Conservation (phyloP, 2,329 filamentous ascomycete species). For the Penicillium sp. region DNA sequence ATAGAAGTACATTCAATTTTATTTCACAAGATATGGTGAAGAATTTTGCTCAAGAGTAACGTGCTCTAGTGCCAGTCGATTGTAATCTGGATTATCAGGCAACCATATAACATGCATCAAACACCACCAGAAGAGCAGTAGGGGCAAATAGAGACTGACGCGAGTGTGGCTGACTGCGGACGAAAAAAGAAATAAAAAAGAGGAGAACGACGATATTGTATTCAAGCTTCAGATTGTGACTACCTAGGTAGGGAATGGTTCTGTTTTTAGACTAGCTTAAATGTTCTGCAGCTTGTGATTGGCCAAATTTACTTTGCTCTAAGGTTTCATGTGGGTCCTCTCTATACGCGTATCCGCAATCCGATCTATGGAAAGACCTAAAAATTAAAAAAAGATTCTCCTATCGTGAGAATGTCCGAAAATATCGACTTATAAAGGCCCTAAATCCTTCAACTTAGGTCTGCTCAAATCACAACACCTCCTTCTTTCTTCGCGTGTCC, state of each 20-base stretch:
- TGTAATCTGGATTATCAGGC: background rate
- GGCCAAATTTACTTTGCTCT: background rate
- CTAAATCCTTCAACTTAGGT: background rate
- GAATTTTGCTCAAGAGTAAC: no score
- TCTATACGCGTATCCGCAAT: slow-evolving; percentile 5
- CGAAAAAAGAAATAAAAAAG: background rate
- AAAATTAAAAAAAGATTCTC: background rate
- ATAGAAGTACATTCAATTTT: no score
- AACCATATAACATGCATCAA: background rate
- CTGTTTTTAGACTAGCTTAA: background rate
- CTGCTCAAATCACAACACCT: background rate
- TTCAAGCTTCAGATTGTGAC: background rate
- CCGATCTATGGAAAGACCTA: background rate
- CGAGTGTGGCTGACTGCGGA: background rate
- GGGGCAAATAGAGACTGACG: background rate
- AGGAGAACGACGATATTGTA: background rate
- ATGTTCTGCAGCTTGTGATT: background rate
- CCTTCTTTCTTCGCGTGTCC: background rate
- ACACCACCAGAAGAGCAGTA: background rate
- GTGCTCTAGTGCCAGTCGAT: no score
- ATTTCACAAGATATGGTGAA: no score
- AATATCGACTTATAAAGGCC: background rate
- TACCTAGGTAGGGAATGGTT: no score
- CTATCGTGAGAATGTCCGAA: background rate
- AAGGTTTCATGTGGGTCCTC: background rate